Evolutionary conservation across 805 yeast genomes (phyloP), one percentile per base, ranked within the genome.

Genomic region (Wickerhamomyces bovis): DNA sequence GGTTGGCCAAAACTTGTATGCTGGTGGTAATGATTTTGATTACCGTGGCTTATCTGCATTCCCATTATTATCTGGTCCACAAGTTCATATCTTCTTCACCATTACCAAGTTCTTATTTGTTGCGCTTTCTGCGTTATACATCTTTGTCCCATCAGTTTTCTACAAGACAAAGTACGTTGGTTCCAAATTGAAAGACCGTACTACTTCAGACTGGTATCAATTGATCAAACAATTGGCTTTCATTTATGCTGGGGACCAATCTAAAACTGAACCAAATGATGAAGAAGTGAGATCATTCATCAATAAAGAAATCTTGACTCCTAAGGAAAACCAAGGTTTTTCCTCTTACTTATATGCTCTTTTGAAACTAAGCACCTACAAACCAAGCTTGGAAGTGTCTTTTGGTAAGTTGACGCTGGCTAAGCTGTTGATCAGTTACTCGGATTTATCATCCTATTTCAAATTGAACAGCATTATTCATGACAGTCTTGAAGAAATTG

Each of bases 41-140:
- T 72, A 70, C 53, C 67, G 70, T 50, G 76, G 78, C 1, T 56
- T 75, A 52, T 60, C 70, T 23, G 72, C 76, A 0, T 55, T 74
- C 46, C 80, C 80, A 41, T 40, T 61, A 15, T 30, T 61, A 36
- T 56, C 65, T 15, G 55, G 59, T 26, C 64, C 66, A 12, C 44
- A 60, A n/a, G 51, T 61, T 25, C 45, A 52, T 9, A 57, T 60
- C 39, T 55, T 68, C 18, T 51, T 61, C 46, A 53, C 46, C 12
- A 23, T 65, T 10, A 19, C 60, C 1, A 65, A 66, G 43, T 22
- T 61, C 16, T 44, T 61, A 11, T 52, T 69, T 18, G 45, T 67
- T 18, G 38, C 59, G 1, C 57, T 48, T 12, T 50, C 66, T 3
- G 21, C 58, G 16, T 13, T 45, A 3, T 56, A 53, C 39, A 46